A percentile compares a stretch with the other conserved stretches of the same genome.
These are phyloP conservation scores for Naganishia cerealis DNA, from an alignment of 1,284 basidiomycete genomes.

Conservation along the genomic window DNA sequence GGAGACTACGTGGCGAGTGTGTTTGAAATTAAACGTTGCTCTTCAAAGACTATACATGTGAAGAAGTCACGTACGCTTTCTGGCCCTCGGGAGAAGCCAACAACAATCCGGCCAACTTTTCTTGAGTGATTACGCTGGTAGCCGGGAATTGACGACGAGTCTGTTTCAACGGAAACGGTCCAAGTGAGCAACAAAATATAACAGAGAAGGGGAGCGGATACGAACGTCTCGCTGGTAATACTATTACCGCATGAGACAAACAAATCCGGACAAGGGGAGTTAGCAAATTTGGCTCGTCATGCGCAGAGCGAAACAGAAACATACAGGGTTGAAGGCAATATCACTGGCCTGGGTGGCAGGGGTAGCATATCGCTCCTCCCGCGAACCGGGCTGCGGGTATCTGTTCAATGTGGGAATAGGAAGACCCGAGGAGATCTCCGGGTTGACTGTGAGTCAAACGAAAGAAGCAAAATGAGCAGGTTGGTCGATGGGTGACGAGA, in stretches of 20 bases:
- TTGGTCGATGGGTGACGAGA: neutral
- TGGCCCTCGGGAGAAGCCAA: conserved; percentile 71
- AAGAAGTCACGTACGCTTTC: conserved; percentile 59
- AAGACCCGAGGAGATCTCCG: conserved; percentile 87
- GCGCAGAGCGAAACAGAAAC: conserved; percentile 29
- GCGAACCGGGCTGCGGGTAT: conserved; percentile 79
- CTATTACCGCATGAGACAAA: conserved; percentile 38
- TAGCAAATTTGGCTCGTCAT: neutral
- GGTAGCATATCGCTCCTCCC: conserved; percentile 79
- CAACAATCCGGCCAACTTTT: conserved; percentile 74
- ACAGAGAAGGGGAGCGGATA: neutral
- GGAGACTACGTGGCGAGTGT: conserved; percentile 56
- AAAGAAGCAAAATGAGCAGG: neutral
- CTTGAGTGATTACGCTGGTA: conserved; percentile 77
- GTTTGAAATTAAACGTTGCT: neutral
- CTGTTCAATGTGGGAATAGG: conserved; percentile 72
- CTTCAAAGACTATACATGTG: conserved; percentile 21
- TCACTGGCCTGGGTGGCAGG: conserved; percentile 79
- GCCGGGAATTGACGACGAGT: conserved; percentile 80
- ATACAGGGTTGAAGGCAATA: conserved; percentile 46
- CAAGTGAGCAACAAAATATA: neutral
- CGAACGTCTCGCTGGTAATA: conserved; percentile 91
- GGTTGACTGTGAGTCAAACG: conserved; percentile 61
- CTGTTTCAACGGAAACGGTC: conserved; percentile 30
- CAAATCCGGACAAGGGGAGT: neutral